These are phyloP conservation scores for Colletotrichum viniferum DNA, from an alignment of 2,329 filamentous ascomycete genomes.

Conservation along the genomic window DNA sequence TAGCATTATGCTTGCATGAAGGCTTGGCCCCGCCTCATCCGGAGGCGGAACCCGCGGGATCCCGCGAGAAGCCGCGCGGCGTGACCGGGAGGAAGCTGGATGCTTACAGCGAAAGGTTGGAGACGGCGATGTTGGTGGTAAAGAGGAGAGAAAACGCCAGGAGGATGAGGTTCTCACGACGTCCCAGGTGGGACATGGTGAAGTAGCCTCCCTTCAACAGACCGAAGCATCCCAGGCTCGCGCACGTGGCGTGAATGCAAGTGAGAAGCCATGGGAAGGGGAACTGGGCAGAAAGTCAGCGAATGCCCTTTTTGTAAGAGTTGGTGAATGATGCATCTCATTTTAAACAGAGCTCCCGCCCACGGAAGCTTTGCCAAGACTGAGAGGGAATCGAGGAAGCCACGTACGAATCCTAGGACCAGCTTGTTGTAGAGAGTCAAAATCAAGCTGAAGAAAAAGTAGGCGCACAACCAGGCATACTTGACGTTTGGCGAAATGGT, in stretches of 20 bases:
- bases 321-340: not conserved
- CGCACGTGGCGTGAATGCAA: conserved; percentile 60
- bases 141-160: conserved; percentile 65
- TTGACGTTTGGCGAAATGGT: conserved; percentile 48
- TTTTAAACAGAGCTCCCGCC: not conserved
- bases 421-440: conserved; percentile 66
- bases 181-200: conserved; percentile 54
- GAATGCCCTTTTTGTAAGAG: not conserved
- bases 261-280: conserved; percentile 66
- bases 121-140: conserved; percentile 67
- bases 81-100: not conserved
- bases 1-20: not conserved
- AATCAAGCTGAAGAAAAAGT: conserved; percentile 53
- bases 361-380: not conserved
- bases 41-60: not conserved
- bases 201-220: conserved; percentile 58
- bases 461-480: conserved; percentile 54
- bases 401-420: conserved; percentile 54
- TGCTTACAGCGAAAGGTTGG: conserved; percentile 63
- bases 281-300: conserved; percentile 44
- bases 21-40: not conserved
- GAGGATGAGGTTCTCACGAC: conserved; percentile 59
- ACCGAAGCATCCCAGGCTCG: conserved; percentile 58
- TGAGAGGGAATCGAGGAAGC: not conserved
- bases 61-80: not conserved